Percentiles rank a stretch among this genome's conserved stretches.
These are phyloP conservation scores for Paraleonurus japonicus DNA, from an alignment of 257 asterid species.

Conservation along the genomic window DNA sequence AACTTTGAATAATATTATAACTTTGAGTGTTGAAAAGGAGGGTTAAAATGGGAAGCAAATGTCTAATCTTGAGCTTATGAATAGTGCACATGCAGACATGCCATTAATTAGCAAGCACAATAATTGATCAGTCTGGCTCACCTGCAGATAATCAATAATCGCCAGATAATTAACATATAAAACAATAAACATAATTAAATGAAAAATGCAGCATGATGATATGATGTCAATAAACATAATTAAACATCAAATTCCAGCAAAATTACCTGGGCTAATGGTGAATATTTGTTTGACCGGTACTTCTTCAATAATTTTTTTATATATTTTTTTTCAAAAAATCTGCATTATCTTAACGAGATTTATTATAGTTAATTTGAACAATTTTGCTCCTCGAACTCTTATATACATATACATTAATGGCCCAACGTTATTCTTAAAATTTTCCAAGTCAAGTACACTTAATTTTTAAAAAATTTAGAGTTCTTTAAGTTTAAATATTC, in stretches of 20 bases:
- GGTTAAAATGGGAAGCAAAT: not conserved
- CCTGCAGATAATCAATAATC: slow-evolving; percentile 12
- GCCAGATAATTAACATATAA: slow-evolving; percentile 18
- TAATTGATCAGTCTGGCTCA: slow-evolving; percentile 25
- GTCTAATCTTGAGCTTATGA: not conserved
- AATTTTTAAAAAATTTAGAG: too few relatives aligned
- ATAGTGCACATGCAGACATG: slow-evolving; percentile 23
- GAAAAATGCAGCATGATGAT: not conserved
- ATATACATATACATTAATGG: too few relatives aligned
- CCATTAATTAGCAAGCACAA: slow-evolving; percentile 20
- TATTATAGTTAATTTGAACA: too few relatives aligned
- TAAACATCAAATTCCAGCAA: slow-evolving; percentile 13
- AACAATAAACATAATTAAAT: slow-evolving; percentile 1
- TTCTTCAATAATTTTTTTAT: too few relatives aligned
- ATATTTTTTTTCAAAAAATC: too few relatives aligned
- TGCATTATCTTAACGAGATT: too few relatives aligned
- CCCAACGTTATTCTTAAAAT: too few relatives aligned
- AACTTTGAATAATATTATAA: too few relatives aligned
- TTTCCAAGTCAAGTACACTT: too few relatives aligned
- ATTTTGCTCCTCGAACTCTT: too few relatives aligned
- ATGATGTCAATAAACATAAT: not conserved
- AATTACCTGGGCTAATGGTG: not conserved
- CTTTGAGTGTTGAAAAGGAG: not conserved
- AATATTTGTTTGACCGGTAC: not conserved
- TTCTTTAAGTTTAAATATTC: too few relatives aligned